These are phyloP conservation scores for Baorangia bicolor DNA, from an alignment of 768 basidiomycete species.

Conservation along the genomic window DNA sequence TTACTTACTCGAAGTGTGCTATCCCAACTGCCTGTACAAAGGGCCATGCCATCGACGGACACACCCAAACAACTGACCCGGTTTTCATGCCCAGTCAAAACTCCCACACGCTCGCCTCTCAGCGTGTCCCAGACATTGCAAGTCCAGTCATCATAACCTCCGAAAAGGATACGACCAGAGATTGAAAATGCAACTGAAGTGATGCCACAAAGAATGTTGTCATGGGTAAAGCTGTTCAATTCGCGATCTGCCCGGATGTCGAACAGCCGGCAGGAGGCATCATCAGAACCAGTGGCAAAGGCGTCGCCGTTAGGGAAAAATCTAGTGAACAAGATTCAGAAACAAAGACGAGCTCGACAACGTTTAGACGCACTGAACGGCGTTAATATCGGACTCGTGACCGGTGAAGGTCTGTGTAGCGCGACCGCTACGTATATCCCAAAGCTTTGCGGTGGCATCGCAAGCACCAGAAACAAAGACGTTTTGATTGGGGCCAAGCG, in stretches of 20 bases:
- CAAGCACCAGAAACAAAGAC: conserved; percentile 99
- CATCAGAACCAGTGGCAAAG: conserved; percentile 97
- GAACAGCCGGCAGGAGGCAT: conserved; percentile 97
- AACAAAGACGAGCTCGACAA: background rate
- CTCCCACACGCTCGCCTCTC: conserved; percentile 97
- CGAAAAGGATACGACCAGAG: conserved; percentile 95
- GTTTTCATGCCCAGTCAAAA: conserved; percentile 97
- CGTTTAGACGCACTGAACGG: conserved; percentile 77
- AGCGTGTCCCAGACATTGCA: conserved; percentile 99
- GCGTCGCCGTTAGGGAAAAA: conserved; percentile 99
- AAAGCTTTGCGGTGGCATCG: conserved; percentile 97
- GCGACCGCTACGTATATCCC: conserved; percentile 97
- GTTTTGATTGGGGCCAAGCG: conserved; percentile 90
- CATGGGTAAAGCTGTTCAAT: conserved; percentile 94
- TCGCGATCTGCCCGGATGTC: conserved; percentile 98
- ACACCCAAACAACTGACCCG: conserved; percentile 96
- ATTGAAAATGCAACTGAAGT: conserved; percentile 99
- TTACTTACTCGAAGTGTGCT: conserved; percentile 85
- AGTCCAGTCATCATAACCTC: conserved; percentile 99
- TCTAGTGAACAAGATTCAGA: conserved; percentile 41
- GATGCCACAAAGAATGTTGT: conserved; percentile 98
- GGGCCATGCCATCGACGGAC: conserved; percentile 94
- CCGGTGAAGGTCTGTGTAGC: conserved; percentile 98
- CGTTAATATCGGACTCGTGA: conserved; percentile 99
- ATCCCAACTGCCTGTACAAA: conserved; percentile 99